phyloP scores from a whole-genome alignment of 2,329 filamentous ascomycete species.

The Paraphaeosphaeria sporulosa region DNA sequence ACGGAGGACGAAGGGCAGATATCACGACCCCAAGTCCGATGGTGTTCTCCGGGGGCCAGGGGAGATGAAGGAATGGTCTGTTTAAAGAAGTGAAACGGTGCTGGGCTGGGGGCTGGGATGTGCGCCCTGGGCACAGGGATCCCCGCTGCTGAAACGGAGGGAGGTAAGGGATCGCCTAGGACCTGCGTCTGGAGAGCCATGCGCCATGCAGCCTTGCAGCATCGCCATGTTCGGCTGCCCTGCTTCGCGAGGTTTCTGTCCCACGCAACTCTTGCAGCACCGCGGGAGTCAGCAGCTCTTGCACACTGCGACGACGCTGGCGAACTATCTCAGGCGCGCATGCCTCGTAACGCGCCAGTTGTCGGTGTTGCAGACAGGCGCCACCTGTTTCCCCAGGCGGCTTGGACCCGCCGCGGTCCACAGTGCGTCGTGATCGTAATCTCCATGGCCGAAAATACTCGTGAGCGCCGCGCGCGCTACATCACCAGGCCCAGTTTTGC shows the following conservation, averaged over 20 bases:
- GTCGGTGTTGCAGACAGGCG: conserved; percentile 7
- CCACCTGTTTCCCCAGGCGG: conserved; percentile 13
- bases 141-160: conserved; percentile 39
- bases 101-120: conserved; percentile 31
- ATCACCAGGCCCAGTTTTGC: conserved; percentile 14
- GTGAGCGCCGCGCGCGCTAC: too few relatives aligned
- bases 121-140: conserved; percentile 23
- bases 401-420: conserved; percentile 5
- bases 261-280: not conserved
- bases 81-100: conserved; percentile 46
- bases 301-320: not conserved
- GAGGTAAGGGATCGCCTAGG: conserved; percentile 34
- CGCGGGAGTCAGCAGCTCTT: not conserved
- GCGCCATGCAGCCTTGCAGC: conserved; percentile 17
- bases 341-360: not conserved
- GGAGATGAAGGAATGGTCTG: conserved; percentile 51
- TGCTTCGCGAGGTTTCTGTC: not conserved
- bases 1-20: conserved; percentile 33
- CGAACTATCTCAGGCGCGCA: not conserved
- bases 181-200: conserved; percentile 3
- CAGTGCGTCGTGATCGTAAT: too few relatives aligned
- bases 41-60: conserved; percentile 32
- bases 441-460: conserved; percentile 19
- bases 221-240: not conserved
- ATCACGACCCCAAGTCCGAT: conserved; percentile 33